Conservation (phyloP, 768 basidiomycete species). For the Chlorophyllum brunneum region DNA sequence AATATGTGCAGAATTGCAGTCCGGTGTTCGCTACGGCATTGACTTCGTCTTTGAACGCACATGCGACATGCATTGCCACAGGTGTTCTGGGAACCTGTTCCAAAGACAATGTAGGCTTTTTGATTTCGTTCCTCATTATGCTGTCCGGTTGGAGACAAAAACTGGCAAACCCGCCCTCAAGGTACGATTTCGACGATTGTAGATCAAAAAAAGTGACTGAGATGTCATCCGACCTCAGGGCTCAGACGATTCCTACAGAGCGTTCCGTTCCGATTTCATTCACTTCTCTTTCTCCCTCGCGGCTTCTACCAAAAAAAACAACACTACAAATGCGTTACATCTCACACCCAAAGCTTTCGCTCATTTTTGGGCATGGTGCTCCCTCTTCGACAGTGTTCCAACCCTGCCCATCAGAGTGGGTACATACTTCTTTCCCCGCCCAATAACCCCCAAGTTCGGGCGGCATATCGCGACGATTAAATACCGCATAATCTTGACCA, state of each 20-base stretch:
- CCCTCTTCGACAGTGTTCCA: conserved; percentile 72
- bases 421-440: conserved; percentile 67
- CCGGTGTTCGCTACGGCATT: conserved; percentile 85
- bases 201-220: background rate
- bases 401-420: conserved; percentile 88
- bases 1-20: conserved; percentile 77
- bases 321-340: conserved; percentile 45
- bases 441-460: conserved; percentile 81
- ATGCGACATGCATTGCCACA: conserved; percentile 64
- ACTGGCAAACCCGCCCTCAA: conserved; percentile 35
- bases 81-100: conserved; percentile 59
- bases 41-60: conserved; percentile 80
- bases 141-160: conserved; percentile 61
- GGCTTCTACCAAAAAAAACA: conserved; percentile 47
- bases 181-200: conserved; percentile 29
- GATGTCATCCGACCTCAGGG: conserved; percentile 25
- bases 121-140: conserved; percentile 76
- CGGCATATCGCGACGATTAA: conserved; percentile 89
- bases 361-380: conserved; percentile 93
- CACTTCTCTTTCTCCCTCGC: conserved; percentile 86
- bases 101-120: conserved; percentile 79
- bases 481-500: conserved; percentile 76
- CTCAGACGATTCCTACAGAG: conserved; percentile 71
- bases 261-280: conserved; percentile 91
- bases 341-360: conserved; percentile 81